These are phyloP conservation scores for Canavalia gladiata DNA, from an alignment of 306 rosid species.

Conservation along the genomic window DNA sequence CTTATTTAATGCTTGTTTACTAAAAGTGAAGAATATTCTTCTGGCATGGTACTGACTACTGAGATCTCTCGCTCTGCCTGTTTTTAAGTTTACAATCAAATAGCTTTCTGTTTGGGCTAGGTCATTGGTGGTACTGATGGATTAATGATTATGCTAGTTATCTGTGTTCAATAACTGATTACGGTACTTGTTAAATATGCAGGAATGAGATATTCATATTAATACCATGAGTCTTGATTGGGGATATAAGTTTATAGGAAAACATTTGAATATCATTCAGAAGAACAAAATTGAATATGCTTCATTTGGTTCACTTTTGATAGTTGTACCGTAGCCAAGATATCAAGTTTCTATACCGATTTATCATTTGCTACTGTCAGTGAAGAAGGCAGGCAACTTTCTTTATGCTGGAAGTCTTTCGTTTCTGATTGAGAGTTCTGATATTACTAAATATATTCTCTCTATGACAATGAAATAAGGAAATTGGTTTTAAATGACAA, in stretches of 20 bases:
- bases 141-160: background rate
- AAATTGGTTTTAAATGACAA: conserved; percentile 16
- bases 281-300: background rate
- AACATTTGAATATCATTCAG: background rate
- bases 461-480: background rate
- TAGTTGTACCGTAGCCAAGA: background rate
- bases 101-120: conserved; percentile 9
- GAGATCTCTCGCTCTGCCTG: background rate
- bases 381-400: background rate
- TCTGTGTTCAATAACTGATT: background rate
- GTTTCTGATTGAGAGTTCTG: conserved; percentile 28
- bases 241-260: conserved; percentile 10
- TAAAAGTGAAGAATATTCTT: conserved; percentile 14
- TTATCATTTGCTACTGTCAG: background rate
- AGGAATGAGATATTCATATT: conserved; percentile 1
- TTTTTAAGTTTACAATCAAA: conserved; percentile 17
- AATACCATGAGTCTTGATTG: background rate
- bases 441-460: conserved; percentile 15
- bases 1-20: background rate
- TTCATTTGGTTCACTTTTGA: conserved; percentile 7
- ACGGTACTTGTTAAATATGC: background rate
- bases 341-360: background rate
- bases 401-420: conserved; percentile 25
- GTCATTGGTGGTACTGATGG: background rate
- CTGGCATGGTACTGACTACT: background rate